Conservation (phyloP, 2,329 filamentous ascomycete genomes). For the Emmonsia crescens region DNA sequence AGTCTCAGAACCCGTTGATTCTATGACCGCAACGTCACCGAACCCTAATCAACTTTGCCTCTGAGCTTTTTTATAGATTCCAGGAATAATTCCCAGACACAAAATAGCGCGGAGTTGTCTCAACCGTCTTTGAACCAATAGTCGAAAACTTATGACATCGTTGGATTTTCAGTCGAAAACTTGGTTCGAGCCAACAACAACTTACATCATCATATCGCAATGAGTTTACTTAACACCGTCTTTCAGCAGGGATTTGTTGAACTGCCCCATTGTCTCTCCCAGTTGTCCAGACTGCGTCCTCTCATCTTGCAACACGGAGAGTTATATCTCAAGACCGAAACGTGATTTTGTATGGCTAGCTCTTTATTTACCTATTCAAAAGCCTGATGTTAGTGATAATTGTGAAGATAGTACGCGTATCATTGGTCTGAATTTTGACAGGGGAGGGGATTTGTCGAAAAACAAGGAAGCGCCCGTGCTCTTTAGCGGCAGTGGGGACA, state of each 20-base stretch:
- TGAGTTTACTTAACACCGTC: background rate
- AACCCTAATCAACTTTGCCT: background rate
- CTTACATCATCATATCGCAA: constrained; percentile 1
- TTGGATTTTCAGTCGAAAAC: background rate
- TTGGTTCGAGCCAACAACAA: background rate
- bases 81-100: background rate
- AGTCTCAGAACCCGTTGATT: background rate
- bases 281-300: too few relatives aligned
- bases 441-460: background rate
- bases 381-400: background rate
- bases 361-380: background rate
- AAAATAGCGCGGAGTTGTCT: background rate
- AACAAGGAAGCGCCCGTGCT: background rate
- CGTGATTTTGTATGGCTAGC: too few relatives aligned
- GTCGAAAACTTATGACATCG: background rate
- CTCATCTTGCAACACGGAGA: too few relatives aligned
- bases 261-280: background rate
- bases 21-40: background rate
- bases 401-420: background rate
- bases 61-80: background rate
- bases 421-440: too few relatives aligned
- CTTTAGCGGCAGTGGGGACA: background rate
- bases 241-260: background rate
- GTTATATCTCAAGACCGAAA: too few relatives aligned
- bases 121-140: background rate